Conservation (phyloP, 441 rosid genomes). For the Hura crepitans region DNA sequence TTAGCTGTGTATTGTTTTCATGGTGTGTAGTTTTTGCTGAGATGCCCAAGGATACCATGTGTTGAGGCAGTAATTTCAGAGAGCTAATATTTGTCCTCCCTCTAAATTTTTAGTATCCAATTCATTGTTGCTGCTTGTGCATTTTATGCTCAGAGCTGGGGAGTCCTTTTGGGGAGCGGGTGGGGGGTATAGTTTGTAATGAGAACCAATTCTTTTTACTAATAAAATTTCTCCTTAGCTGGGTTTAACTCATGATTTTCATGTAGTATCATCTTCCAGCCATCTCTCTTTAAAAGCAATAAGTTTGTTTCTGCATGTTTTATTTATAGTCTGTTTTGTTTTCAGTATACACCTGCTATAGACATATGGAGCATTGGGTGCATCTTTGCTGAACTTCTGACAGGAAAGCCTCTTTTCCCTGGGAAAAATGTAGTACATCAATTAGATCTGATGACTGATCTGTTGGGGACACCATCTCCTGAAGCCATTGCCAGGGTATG, state of each 20-base stretch:
- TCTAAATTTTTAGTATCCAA: not conserved
- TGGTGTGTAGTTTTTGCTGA: not conserved
- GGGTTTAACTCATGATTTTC: not conserved
- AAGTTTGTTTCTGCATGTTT: too few species aligned
- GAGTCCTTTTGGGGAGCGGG: not conserved
- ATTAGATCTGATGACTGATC: slow-evolving; percentile 87
- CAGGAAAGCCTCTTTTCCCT: slow-evolving; percentile 93
- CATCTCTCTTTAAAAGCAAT: too few species aligned
- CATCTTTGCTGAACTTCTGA: slow-evolving; percentile 90
- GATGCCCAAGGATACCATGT: not conserved
- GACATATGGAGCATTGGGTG: slow-evolving; percentile 99
- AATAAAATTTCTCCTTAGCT: not conserved
- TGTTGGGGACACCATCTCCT: slow-evolving; percentile 82
- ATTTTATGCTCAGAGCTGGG: not conserved
- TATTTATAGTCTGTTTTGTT: slow-evolving; percentile 17
- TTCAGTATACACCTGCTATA: slow-evolving; percentile 94
- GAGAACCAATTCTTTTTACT: not conserved
- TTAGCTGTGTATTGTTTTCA: not conserved
- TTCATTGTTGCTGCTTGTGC: slow-evolving; percentile 3
- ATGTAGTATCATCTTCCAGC: not conserved
- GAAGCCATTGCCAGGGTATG: slow-evolving; percentile 92
- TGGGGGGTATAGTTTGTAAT: not conserved
- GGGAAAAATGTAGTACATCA: slow-evolving; percentile 96
- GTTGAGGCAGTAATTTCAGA: not conserved
- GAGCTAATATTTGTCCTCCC: not conserved